Evolutionary conservation across 2,329 filamentous ascomycete genomes (phyloP), one percentile per base, ranked within the genome.

Genomic region (Zasmidium cellare): DNA sequence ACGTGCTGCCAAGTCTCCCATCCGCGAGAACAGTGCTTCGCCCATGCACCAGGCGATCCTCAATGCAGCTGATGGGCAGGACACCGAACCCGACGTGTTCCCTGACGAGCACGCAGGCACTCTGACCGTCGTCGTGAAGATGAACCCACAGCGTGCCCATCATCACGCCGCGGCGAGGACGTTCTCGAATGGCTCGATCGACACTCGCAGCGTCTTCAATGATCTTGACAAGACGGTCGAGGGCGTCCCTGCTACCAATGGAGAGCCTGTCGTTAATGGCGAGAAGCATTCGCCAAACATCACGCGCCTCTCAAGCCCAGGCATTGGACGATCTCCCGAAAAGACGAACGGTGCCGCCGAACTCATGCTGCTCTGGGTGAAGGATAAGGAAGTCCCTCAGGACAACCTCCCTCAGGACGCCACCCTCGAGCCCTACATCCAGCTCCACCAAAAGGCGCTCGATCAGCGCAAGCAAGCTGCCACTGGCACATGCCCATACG

Each of bases 131-230:
- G 74, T 86, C 60, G 79, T 84, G 55, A 77, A 68, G 69, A 64
- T 68, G 60, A 65, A 65, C 41, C 50, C 58, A 19, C 69, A 62
- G 63, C 72, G 64, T 67, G 65, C 68, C 57, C 76, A 73, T 64
- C 76, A 77, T 64, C 74, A 69, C 52, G 64, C 74, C 41, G 73
- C 75, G 22, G 75, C 75, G 19, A 76, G 79, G 71, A 82, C 79
- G 19, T 83, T 82, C 71, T 82, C 81, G 61, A 82, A 84, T 70
- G 78, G 80, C 61, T 82, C 77, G 51, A 79, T 85, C 72, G 79
- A 86, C 73, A 77, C 77, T 67, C 77, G 75, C 70, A 77, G 74
- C 65, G 78, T 81, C 69, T 74, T 76, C 67, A 76, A 79, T 62
- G 79, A 82, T 69, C 67, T 79, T 66, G 62, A 68, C 55, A 67